Base-by-base conservation (phyloP, 805 yeast genomes). In the Pichia eremophila region DNA sequence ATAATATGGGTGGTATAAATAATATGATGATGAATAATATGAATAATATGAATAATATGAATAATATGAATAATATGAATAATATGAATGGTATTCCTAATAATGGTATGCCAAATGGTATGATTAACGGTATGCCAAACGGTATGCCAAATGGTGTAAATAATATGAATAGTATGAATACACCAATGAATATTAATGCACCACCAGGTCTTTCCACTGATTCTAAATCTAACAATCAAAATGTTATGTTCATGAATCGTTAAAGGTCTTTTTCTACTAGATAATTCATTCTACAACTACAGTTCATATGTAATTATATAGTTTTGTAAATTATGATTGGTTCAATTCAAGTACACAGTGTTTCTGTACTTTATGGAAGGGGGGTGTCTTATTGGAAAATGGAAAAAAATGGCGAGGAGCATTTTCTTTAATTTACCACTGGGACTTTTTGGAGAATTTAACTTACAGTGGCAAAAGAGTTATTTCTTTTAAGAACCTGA, bases 141-240 rank as follows among this genome's bases (percentile, higher is more conserved):
- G 32, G 40, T 38, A 8, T 27, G 14, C 32, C 32, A 29, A 29
- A 29, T 29, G 32, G 32, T 10, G 32, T 6, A 28, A 43, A 11
- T 12, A 29, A 29, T 29, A 29, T 29, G 32, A 48, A 47, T 38
- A 41, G 45, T 31, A 50, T 53, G 19, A 35, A 18, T 32, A 29
- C 32, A 29, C 32, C 32, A 10, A 29, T 29, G 32, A 29, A 29
- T 29, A 29, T 29, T 8, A 37, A 38, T 27, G 46, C 38, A 14
- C 44, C 44, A 9, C 40, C 46, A 19, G 36, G 40, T 29, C 46
- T 50, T 10, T 36, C 50, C 12, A 41, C 48, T 11, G 58, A 58
- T 27, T 54, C 51, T 39, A 57, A 57, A 41, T 53, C 52, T 31
- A 41, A 52, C 29, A 56, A 62, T 22, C 61, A 63, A 17, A 51